Conservation (phyloP, 2,329 filamentous ascomycete species). For the Xylariaceae sp. region DNA sequence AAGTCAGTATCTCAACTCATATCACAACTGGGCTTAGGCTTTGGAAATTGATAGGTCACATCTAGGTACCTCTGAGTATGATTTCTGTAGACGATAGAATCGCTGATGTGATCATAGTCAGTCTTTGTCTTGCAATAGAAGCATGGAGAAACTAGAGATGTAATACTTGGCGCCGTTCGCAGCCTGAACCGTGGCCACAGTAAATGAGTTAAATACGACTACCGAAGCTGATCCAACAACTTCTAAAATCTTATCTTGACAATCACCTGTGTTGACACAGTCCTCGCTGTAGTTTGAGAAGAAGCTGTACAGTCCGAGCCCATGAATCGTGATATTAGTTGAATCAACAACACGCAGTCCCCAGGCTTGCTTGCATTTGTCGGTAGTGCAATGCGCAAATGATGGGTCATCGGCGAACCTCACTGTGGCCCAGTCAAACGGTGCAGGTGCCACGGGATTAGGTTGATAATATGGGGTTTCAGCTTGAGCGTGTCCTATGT, state of each 20-base stretch:
- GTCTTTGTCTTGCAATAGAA: background rate
- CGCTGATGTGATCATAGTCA: background rate
- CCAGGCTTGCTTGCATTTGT: slow-evolving; percentile 53
- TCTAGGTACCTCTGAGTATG: background rate
- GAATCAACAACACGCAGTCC: slow-evolving; percentile 55
- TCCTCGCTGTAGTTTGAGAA: slow-evolving; percentile 56
- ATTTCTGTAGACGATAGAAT: background rate
- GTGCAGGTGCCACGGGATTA: slow-evolving; percentile 55
- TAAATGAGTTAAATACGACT: slow-evolving; percentile 15
- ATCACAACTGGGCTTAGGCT: no score
- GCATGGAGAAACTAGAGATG: background rate
- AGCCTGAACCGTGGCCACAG: slow-evolving; percentile 12
- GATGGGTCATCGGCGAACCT: slow-evolving; percentile 53
- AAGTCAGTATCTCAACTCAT: no score
- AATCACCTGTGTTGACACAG: slow-evolving; percentile 50
- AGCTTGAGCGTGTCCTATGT: slow-evolving; percentile 63
- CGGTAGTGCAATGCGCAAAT: slow-evolving; percentile 40
- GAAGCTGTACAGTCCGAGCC: slow-evolving; percentile 58
- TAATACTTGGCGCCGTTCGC: slow-evolving; percentile 11
- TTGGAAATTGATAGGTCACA: no score
- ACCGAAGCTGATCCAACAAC: slow-evolving; percentile 2
- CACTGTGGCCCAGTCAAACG: slow-evolving; percentile 39
- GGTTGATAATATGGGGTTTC: slow-evolving; percentile 65
- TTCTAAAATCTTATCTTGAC: slow-evolving; percentile 55
- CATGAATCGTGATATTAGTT: slow-evolving; percentile 49